Base-by-base conservation (phyloP, 164 flowering plant species). In the Nymphaea thermarum region DNA sequence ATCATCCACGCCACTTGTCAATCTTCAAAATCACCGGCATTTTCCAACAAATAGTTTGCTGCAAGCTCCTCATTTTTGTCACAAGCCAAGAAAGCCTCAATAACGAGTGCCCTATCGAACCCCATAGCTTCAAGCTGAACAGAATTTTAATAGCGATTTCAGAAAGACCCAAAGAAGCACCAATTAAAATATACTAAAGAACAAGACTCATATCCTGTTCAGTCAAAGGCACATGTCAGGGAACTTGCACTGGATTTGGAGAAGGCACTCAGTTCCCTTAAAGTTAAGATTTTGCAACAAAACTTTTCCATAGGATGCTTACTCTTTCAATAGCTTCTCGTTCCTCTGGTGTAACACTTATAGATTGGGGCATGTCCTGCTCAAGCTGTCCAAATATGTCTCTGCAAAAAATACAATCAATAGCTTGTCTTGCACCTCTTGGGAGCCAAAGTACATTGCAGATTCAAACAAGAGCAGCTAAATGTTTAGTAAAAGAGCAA, bases 81-180 rank as follows among this genome's bases (percentile, higher is more conserved):
- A 74, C 99, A 94, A 5, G 99, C 97, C 73, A 94, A 82, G 81
- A 91, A 94, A 67, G 99, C 99, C 73, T 94, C 99, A 53, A 94
- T 90, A 65, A 91, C 99, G 62, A 79, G 87, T 53, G 90, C 87
- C 83, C 96, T 86, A 65, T 94, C 96, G 67, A 94, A 94, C 63
- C 99, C 99, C 99, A 94, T 87, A 14, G 87, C 96, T 76, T 88
- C 97, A 17, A 94, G 91, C 99, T 94, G 55, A 47, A 64, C 65
- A 36, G 43, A 17, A 72, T 70, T 6, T 47, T 12, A 12, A 47
- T 6, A 7, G 11, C 55, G 3, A 47, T 12, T 2, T 47, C 55
- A 14, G 55, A 10, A 62, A 36, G 42, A 25, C 36, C 36, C 36
- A 25, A 25, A 25, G 36, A 25, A 25, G 36, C 36, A 25, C 36